Percentiles rank a stretch among this genome's conserved stretches.
Conservation (phyloP, 1,139 yeast genomes). For the Scheffersomyces cryptocercus region DNA sequence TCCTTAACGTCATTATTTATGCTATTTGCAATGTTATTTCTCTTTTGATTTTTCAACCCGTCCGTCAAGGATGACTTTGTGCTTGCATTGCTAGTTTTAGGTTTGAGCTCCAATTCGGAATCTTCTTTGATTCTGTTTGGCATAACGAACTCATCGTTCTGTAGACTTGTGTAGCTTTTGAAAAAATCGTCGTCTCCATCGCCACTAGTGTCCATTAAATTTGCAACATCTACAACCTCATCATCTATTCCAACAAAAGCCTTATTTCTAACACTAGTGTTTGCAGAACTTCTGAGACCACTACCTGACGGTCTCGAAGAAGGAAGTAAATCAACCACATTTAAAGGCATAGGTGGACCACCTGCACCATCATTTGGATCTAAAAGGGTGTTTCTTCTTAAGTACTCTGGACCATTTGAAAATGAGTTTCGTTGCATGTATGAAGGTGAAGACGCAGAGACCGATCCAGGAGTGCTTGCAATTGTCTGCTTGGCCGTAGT, state of each 20-base stretch:
- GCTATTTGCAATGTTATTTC: slow-evolving; percentile 2
- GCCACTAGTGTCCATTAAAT: slow-evolving; percentile 15
- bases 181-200: slow-evolving; percentile 21
- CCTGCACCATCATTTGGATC: slow-evolving; percentile 7
- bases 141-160: slow-evolving; percentile 10
- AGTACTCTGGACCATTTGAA: slow-evolving; percentile 5
- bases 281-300: not conserved
- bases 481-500: slow-evolving; percentile 7
- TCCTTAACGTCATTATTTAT: slow-evolving; percentile 24
- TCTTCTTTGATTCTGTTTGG: slow-evolving; percentile 6
- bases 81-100: slow-evolving; percentile 8
- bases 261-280: not conserved
- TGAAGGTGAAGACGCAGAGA: slow-evolving; percentile 13
- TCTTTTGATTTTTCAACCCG: slow-evolving; percentile 24
- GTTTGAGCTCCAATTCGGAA: slow-evolving; percentile 2
- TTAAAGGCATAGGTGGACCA: slow-evolving; percentile 20
- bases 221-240: slow-evolving; percentile 2
- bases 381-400: not conserved
- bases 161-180: slow-evolving; percentile 20
- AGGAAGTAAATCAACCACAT: slow-evolving; percentile 22
- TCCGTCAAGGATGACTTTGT: slow-evolving; percentile 26
- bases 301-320: slow-evolving; percentile 8
- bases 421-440: slow-evolving; percentile 8
- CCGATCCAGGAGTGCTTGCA: slow-evolving; percentile 25
- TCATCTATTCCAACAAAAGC: slow-evolving; percentile 1